Evolutionary conservation across 2,329 filamentous ascomycete species (phyloP), one percentile per base, ranked within the genome.

Genomic region (Pyricularia sp.): DNA sequence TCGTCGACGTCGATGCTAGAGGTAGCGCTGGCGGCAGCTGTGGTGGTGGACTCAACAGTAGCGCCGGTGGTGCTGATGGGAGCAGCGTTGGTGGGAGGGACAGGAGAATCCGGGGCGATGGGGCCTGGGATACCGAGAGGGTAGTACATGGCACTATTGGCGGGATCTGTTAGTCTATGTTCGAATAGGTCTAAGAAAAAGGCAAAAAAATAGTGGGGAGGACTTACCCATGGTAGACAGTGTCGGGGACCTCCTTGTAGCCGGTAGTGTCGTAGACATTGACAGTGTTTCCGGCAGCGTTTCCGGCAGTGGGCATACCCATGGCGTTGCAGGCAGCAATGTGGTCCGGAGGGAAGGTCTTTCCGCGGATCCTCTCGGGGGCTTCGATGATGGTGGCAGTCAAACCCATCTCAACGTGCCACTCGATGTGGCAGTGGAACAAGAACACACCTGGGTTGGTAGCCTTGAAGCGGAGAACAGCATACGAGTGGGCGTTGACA

Each of bases 251-350:
- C 0, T 84, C 82, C 26, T 84, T 83, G 75, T 85, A 81, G 50
- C 83, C 85, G 0, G 75, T 78, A 3, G 86, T 79, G 72, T 91
- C 84, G 2, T 86, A 77, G 3, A 82, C 76, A 69, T 91, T 77
- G 1, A 77, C 72, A 0, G 84, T 87, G 71, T 90, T 90, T 0
- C 87, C 90, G 0, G 86, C 90, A 0, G 90, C 90, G 73, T 93
- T 92, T 0, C 90, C 90, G 12, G 75, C 73, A 1, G 79, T 83
- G 0, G 85, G 83, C 1, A 84, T 80, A 20, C 79, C 79, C 26
- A 78, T 78, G 5, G 79, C 82, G 17, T 79, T 76, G 73, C 83
- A 85, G 50, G 77, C 77, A 26, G 78, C 79, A 72, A 83, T 79
- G 73, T 91, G 88, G 70, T 89, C 83, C 31, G 82, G 75, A 0